Evolutionary conservation across 169 alveolate genomes (phyloP), one percentile per base, ranked within the genome.

Genomic region (Eimeria tenella): DNA sequence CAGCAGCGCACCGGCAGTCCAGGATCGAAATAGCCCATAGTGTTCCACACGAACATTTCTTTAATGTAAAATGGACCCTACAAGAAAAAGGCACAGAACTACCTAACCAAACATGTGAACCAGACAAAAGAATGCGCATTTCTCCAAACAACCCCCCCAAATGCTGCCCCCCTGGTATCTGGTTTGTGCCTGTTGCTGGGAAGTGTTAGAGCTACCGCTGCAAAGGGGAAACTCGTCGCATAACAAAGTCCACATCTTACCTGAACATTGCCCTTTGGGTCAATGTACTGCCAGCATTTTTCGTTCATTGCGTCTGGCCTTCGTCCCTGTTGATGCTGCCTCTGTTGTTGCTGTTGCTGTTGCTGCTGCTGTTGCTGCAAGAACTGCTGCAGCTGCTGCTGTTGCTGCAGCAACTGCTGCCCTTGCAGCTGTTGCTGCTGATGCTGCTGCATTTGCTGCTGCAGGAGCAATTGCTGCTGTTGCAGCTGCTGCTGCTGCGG

Each of bases 1-100:
- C 96, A 95, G 81, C 97, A 95, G 52, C 97, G 95, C 73, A 95
- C 97, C n/a, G 96, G 97, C 60, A 95, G 92, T 90, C 95, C 95
- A 23, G 97, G 97, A 50, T 95, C 97, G 60, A 95, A 95, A 92
- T 94, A 95, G 3, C 97, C 97, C 94, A 92, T 75, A 19, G 91
- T 94, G 49, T 95, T 95, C 97, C 97, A 95, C 21, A 89, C 75
- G 23, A 92, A 25, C 97, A 95, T 95, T 71, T 95, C 97, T 79
- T 92, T 94, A 0, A 89, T 86, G 79, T 60, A 93, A 21, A 95
- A 95, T 3, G 97, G 97, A 19, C 97, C 97, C 97, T 95, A 60
- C 11, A 73, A 63, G 7, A 3, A 31, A 13, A 9, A 68, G 21
- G 63, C 60, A 23, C 55, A 15, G 4, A 4, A 7, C 19, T 11